Conservation (phyloP, 2,329 filamentous ascomycete species). For the Seiridium unicorne region DNA sequence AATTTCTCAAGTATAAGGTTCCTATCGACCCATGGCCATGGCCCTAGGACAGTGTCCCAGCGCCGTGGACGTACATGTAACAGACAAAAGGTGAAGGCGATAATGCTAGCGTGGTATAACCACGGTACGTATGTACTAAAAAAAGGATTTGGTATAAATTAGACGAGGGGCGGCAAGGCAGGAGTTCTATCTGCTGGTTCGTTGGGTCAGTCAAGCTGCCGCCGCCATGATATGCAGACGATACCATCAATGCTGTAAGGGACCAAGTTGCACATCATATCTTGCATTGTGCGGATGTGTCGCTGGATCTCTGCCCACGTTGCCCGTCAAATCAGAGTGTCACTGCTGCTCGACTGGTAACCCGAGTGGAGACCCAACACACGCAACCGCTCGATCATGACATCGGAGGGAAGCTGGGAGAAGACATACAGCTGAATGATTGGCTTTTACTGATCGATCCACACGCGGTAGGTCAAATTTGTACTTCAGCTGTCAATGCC, state of each 20-base stretch:
- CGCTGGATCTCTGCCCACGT: conserved; percentile 4
- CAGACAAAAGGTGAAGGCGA: too few relatives aligned
- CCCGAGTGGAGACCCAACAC: neutral
- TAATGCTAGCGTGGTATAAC: neutral
- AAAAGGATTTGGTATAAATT: neutral
- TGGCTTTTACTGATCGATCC: neutral
- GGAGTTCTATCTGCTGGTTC: neutral
- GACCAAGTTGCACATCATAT: conserved; percentile 1
- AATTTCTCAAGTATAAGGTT: neutral
- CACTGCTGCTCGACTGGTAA: neutral
- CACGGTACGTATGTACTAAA: neutral
- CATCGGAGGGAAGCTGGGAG: neutral
- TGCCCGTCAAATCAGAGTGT: conserved; percentile 1
- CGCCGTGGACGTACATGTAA: too few relatives aligned
- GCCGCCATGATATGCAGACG: neutral
- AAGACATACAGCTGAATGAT: neutral
- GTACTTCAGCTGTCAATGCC: conserved; percentile 5
- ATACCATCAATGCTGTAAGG: neutral
- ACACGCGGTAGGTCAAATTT: neutral
- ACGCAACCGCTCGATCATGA: neutral
- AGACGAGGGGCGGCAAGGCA: neutral
- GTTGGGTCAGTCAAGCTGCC: neutral
- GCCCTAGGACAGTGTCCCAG: neutral
- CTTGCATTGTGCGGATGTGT: conserved; percentile 2
- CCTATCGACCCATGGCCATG: neutral